Percentiles rank a stretch among this genome's conserved stretches.
Conservation (phyloP, 2,329 filamentous ascomycete genomes). For the Fusarium udum region DNA sequence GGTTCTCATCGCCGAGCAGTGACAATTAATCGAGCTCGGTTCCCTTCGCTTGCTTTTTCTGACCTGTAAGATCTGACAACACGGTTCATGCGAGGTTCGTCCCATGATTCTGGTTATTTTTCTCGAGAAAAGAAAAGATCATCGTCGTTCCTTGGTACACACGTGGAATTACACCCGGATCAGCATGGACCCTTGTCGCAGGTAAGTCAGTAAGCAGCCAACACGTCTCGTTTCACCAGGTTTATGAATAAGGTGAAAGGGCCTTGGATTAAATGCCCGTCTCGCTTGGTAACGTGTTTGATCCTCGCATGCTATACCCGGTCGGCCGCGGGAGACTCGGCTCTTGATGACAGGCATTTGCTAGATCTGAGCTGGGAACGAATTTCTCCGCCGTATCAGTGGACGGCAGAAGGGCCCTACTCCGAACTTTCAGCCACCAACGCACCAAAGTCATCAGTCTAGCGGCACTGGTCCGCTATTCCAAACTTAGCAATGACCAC, state of each 20-base stretch:
- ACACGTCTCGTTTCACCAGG: slow-evolving; percentile 3
- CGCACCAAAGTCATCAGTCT: background rate
- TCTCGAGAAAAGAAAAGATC: background rate
- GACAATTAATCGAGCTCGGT: background rate
- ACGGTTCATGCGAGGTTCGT: background rate
- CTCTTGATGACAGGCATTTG: background rate
- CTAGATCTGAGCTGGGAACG: background rate
- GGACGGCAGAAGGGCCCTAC: background rate
- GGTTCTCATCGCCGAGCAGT: background rate
- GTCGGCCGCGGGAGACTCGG: background rate
- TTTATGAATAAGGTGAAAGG: background rate
- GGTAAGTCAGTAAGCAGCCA: background rate
- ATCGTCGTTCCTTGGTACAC: background rate
- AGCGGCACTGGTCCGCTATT: background rate
- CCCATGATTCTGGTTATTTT: background rate
- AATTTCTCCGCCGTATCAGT: background rate
- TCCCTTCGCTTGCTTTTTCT: background rate
- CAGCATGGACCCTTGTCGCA: background rate
- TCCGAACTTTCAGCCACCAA: background rate
- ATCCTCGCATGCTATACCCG: background rate
- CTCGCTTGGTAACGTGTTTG: slow-evolving; percentile 1
- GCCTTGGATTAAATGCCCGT: background rate
- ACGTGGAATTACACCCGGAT: background rate
- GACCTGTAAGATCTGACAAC: background rate
- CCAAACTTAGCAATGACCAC: background rate